phyloP scores from a whole-genome alignment of 2,329 filamentous ascomycete genomes.

The Capronia epimyces region DNA sequence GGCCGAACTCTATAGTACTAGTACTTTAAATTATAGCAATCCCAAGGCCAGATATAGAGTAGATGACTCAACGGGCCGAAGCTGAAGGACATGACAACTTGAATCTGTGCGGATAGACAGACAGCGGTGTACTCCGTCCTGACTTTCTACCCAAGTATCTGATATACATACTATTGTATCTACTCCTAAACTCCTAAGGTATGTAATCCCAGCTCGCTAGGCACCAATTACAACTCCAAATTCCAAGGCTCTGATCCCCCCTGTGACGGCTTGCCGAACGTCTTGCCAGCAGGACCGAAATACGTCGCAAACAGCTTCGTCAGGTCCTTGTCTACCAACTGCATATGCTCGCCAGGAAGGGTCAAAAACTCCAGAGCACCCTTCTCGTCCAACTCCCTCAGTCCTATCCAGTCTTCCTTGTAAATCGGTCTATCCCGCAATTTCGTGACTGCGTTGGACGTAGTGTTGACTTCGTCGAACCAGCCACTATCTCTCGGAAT shows the following conservation, averaged over 20 bases:
- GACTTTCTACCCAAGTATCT: too few relatives aligned
- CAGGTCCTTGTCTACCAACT: constrained; percentile 62
- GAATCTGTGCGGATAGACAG: too few relatives aligned
- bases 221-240: constrained; percentile 12
- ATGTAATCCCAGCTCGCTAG: neutral
- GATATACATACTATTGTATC: neutral
- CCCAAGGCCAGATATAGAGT: too few relatives aligned
- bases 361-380: constrained; percentile 71
- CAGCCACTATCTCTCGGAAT: constrained; percentile 86
- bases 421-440: constrained; percentile 69
- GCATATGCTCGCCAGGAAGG: constrained; percentile 76
- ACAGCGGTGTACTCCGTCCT: too few relatives aligned
- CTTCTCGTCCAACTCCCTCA: constrained; percentile 71
- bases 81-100: too few relatives aligned
- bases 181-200: neutral
- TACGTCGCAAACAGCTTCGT: constrained; percentile 56
- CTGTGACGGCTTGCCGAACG: neutral
- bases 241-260: constrained; percentile 1
- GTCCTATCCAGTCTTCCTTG: constrained; percentile 86
- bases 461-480: constrained; percentile 81
- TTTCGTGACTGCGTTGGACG: constrained; percentile 55
- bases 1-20: too few relatives aligned
- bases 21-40: too few relatives aligned
- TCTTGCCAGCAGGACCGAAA: constrained; percentile 35
- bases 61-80: too few relatives aligned